A percentile compares a stretch with the other conserved stretches of the same genome.
Evolutionary conservation across 805 yeast genomes (phyloP).

Genomic region (Monosporozyma yasuniensis): DNA sequence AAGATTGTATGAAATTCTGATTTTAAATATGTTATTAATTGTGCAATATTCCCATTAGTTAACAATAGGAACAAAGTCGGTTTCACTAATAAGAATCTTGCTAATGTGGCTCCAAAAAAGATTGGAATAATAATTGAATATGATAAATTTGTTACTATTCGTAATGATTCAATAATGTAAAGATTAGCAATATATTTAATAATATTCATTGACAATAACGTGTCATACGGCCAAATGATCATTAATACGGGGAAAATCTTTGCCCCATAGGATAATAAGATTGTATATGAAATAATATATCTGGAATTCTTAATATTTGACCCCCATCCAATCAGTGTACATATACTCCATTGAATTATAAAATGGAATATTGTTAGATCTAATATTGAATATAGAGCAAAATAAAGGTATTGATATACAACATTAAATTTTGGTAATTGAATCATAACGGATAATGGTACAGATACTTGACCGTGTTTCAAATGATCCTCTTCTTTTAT

Average conservation of each 20-base stretch:
- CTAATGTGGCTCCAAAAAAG: conserved; percentile 13
- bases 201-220: conserved; percentile 51
- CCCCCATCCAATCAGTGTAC: conserved; percentile 29
- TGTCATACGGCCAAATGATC: conserved; percentile 95
- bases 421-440: conserved; percentile 27
- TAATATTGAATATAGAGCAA: conserved; percentile 43
- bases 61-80: conserved; percentile 16
- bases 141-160: conserved; percentile 34
- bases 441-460: not conserved
- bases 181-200: conserved; percentile 54
- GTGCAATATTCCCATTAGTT: conserved; percentile 6
- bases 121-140: conserved; percentile 16
- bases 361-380: conserved; percentile 38
- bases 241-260: conserved; percentile 83
- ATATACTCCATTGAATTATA: conserved; percentile 28
- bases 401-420: conserved; percentile 46
- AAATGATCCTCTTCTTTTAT: conserved; percentile 68
- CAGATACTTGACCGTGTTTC: not conserved
- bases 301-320: conserved; percentile 15
- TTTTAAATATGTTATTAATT: not conserved
- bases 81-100: conserved; percentile 16
- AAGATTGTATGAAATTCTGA: conserved; percentile 1
- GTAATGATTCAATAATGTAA: conserved; percentile 57
- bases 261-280: conserved; percentile 68
- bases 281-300: conserved; percentile 47